Base-by-base conservation (phyloP, 2,329 filamentous ascomycete genomes). In the Clathrospora elynae region DNA sequence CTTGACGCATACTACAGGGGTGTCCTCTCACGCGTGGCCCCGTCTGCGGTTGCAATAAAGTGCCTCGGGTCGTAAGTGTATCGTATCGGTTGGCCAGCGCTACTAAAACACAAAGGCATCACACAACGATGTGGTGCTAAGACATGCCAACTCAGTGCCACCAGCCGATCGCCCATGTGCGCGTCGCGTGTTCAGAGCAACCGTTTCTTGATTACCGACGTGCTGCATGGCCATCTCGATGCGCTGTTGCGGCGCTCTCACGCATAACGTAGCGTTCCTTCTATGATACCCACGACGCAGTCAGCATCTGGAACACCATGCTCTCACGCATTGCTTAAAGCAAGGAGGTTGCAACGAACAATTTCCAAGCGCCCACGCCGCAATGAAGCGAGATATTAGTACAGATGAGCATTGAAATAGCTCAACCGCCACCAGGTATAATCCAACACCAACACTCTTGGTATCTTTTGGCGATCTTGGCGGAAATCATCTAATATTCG, bases 141-240 rank as follows among this genome's bases (percentile, higher is more conserved):
- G 36, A 20, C 30, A 29, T 36, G 30, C 42, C 43, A 29, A 38
- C 30, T 6, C 10, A 29, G 39, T 30, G 38, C 46, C 37, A 20
- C 46, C 23, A 39, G 33, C 48, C 35, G 48, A 54, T 39, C 43
- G 23, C 6, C 40, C 49, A 53, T 51, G 46, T 42, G 38, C 43
- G 22, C 6, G 49, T 51, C 52, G 46, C 49, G 51, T 55, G 51
- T 49, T 43, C 20, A 6, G 6, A 6, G 6, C 20, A 23, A 10
- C 20, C 20, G 20, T 23, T 23, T 13, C 26, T 36, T 47, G 39
- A 42, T 51, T 45, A 43, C 36, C 24, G n/a, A n/a, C n/a, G n/a
- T 32, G 35, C 24, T 46, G 42, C 45, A 35, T 35, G 31, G 46
- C 52, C 45, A 45, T 48, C 39, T 44, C 45, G 28, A 35, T 35